Evolutionary conservation across 129 eudicot species (phyloP), one percentile per base, ranked within the genome.

Genomic region (Arctium lappa): DNA sequence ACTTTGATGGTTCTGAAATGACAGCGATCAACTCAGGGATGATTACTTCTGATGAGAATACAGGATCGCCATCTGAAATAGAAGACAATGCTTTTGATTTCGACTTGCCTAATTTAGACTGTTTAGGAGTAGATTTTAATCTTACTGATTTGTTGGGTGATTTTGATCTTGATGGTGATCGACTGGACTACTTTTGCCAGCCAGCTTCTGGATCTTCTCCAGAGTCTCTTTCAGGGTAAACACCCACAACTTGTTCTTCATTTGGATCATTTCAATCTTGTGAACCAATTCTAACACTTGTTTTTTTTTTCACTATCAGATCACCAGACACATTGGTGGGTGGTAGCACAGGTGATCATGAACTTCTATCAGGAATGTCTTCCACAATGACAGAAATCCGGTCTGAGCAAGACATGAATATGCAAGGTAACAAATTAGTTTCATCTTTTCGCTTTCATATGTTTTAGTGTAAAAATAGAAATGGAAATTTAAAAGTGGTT

Each of bases 71-170:
- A 72, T 85, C 93, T 32, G 89, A 86, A 10, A 84, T 77, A 44
- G 91, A 90, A 74, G 92, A 82, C 3, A 94, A 95, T 40, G 77
- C 77, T 69, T 88, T 92, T 74, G 99, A 92, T 82, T 91, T 95
- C 77, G 98, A 93, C 44, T 69, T 95, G 62, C 90, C 97, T 13
- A 87, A 78, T 84, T 86, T 95, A 31, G 99, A 95, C 79, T 79
- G 83, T 80, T 87, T 95, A 36, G 97, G 93, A 32, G 78, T 66
- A 0, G 92, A 95, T 73, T 90, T 95, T 10, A 85, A 88, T 73
- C 85, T 93, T 5, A 85, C 92, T 0, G 98, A 93, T 16, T 81
- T 95, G 76, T 81, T 95, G 81, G 69, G 83, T 62, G 95, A 93
- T 84, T 89, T 95, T 81, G 97, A 91, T 81, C 68, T 94, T 53